Evolutionary conservation across 2,329 filamentous ascomycete genomes (phyloP), one percentile per base, ranked within the genome.

Genomic region (Huntiella omanensis): DNA sequence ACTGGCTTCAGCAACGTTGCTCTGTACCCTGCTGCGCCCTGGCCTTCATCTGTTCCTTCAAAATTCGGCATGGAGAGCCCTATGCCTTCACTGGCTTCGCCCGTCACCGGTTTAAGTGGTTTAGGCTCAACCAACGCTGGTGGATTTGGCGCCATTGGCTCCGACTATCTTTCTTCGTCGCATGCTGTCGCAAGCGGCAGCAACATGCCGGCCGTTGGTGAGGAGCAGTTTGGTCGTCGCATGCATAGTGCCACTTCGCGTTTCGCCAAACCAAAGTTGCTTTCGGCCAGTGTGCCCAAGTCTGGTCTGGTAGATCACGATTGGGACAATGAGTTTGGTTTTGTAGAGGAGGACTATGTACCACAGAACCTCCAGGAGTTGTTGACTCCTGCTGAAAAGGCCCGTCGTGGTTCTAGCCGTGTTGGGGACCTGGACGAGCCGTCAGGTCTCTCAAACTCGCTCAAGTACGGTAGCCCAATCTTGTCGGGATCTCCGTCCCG

Each of bases 1-100:
- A 91, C 95, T 57, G 88, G 87, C 43, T 83, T 95, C 45, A 95
- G 87, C 8, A 83, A 88, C 59, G 86, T 85, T 51, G 87, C 88
- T 13, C 77, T 85, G 50, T 86, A 87, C 59, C 68, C 68, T 13
- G 66, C 63, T 32, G 91, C 83, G 0, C 85, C 87, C 0, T 86
- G 92, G 61, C 87, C 88, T 5, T 84, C 87, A 0, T 96, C 88
- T 0, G 83, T 96, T 8, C 91, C 91, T 7, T 83, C 85, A 44
- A 84, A 88, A 55, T 95, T 96, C 55, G 83, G 83, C 11, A 67
- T 95, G 53, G 87, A 94, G 45, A 86, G 82, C 6, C 86, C 86
- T 4, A 81, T 85, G 2, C 75, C 80, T 1, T 36, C 71, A 67
- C 56, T 75, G 78, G 43, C 62, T 65, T 2, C 67, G 72, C 43